Evolutionary conservation across 208 protist genomes (phyloP), one percentile per base, ranked within the genome.

Genomic region (Angomonas deanei): DNA sequence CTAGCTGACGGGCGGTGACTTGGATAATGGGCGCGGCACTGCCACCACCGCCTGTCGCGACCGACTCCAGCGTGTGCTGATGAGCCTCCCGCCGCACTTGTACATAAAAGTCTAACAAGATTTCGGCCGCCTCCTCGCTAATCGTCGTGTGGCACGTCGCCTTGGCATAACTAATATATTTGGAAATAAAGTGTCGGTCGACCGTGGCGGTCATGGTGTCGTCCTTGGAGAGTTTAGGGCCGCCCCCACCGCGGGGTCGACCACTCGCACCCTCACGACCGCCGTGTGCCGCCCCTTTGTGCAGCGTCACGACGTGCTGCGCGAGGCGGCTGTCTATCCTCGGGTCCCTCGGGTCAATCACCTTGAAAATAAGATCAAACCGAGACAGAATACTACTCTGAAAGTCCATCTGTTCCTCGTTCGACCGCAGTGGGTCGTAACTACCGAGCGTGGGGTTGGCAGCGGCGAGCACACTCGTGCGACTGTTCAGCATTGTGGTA

Each of bases 331-430:
- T 74, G 70, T 99, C 98, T 13, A 82, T 86, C 61, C 97, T 87
- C 0, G 90, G 82, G 68, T 98, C 93, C 15, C 88, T 80, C 4
- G 85, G 82, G 81, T 99, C 99, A 42, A 99, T 79, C 0, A 99
- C 90, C 62, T 99, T 99, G 75, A 99, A 99, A 55, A 99, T 92
- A 15, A 99, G 86, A 76, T 99, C 99, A 78, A 99, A 99, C 82
- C 99, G 94, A 3, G 98, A 99, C 31, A 99, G 69, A 80, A 99
- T 99, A 11, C 98, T 99, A 59, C 95, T 91, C 73, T 99, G 96
- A 68, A 99, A 95, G 61, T 94, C 88, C 87, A 96, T 97, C 74
- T 97, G 90, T 27, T 94, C 87, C 65, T 96, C 88, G 64, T 97
- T 91, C 31, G 80, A 86, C 73, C 80, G 70, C 4, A 83, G 49